Conservation (phyloP, 2,329 filamentous ascomycete genomes). For the Xylaria sp. region DNA sequence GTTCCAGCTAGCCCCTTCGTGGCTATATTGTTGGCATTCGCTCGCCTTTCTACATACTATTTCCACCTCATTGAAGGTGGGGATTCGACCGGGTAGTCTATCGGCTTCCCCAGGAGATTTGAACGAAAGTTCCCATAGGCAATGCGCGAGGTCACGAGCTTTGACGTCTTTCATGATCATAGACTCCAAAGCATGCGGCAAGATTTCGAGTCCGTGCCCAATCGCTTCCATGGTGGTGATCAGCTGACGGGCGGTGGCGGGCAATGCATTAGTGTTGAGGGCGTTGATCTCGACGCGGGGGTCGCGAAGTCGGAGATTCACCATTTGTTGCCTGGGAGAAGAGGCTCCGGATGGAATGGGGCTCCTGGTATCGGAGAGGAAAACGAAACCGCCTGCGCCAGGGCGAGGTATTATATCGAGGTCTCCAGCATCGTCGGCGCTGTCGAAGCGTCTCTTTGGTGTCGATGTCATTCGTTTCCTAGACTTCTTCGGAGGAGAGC, state of each 20-base stretch:
- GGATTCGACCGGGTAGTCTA: slow-evolving; percentile 20
- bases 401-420: no score
- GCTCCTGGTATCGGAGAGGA: no score
- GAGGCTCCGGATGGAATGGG: slow-evolving; percentile 2
- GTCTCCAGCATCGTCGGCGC: no score
- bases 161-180: slow-evolving; percentile 1
- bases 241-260: slow-evolving; percentile 3
- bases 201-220: slow-evolving; percentile 2
- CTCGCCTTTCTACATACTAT: slow-evolving; percentile 16
- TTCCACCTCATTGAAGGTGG: slow-evolving; percentile 18
- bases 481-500: background rate
- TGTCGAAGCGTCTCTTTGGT: background rate
- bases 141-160: background rate
- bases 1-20: slow-evolving; percentile 25
- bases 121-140: no score
- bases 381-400: no score
- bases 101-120: no score
- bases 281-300: slow-evolving; percentile 13
- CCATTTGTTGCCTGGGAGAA: slow-evolving; percentile 18
- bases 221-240: slow-evolving; percentile 16
- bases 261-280: slow-evolving; percentile 5
- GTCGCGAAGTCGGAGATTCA: slow-evolving; percentile 17
- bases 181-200: slow-evolving; percentile 12
- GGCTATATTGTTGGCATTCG: slow-evolving; percentile 6
- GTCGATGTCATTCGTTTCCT: background rate